phyloP scores from a whole-genome alignment of 495 filamentous ascomycete genomes.

The Hypoxylon cercidicola region DNA sequence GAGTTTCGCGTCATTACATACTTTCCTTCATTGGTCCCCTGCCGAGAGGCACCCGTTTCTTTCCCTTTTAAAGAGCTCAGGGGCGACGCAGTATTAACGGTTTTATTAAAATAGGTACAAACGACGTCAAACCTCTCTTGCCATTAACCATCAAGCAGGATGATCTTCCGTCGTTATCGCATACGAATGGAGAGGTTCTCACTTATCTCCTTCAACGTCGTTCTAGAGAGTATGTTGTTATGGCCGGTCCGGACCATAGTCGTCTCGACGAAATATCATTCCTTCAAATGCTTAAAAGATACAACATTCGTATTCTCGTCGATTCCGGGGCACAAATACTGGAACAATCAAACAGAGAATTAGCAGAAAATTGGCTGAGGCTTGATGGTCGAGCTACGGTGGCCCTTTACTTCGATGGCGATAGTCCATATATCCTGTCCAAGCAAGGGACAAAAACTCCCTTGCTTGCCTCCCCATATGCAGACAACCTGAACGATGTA shows the following conservation, averaged over 20 bases:
- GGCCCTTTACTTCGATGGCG: slow-evolving; percentile 48
- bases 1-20: not conserved
- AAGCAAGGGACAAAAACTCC: slow-evolving; percentile 34
- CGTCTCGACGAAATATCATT: slow-evolving; percentile 51
- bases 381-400: slow-evolving; percentile 47
- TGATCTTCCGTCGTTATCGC: slow-evolving; percentile 55
- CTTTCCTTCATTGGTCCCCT: not conserved
- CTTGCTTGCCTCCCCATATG: slow-evolving; percentile 54
- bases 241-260: slow-evolving; percentile 38
- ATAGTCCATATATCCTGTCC: slow-evolving; percentile 52
- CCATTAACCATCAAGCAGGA: slow-evolving; percentile 62
- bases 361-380: slow-evolving; percentile 61
- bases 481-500: slow-evolving; percentile 52
- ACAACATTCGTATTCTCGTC: slow-evolving; percentile 56
- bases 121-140: slow-evolving; percentile 59
- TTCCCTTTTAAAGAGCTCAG: not conserved
- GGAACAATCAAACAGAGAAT: slow-evolving; percentile 51
- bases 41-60: not conserved
- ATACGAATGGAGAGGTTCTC: slow-evolving; percentile 64
- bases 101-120: slow-evolving; percentile 53
- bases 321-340: slow-evolving; percentile 63
- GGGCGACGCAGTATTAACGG: not conserved
- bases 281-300: slow-evolving; percentile 46
- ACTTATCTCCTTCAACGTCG: slow-evolving; percentile 58
- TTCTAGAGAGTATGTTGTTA: slow-evolving; percentile 52